phyloP scores from a whole-genome alignment of 768 basidiomycete species.

The Cyclocybe aegerita region DNA sequence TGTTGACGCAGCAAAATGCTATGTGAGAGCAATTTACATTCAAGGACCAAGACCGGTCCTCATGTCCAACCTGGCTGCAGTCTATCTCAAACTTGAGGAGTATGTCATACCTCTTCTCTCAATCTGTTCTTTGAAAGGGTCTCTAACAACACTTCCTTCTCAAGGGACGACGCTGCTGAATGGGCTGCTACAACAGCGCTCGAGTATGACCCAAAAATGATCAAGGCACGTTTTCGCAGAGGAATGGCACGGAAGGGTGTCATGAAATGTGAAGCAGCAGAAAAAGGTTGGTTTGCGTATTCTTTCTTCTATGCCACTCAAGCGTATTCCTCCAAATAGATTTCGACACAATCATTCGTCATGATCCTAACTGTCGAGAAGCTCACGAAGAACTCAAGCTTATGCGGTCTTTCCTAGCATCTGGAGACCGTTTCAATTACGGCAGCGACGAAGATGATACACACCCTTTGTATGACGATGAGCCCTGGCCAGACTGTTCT shows the following conservation, averaged over 20 bases:
- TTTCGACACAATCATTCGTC: slow-evolving; percentile 22
- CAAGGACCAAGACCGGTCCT: slow-evolving; percentile 30
- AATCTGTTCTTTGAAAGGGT: background rate
- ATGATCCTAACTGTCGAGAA: slow-evolving; percentile 22
- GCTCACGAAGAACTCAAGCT: slow-evolving; percentile 13
- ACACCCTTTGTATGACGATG: slow-evolving; percentile 25
- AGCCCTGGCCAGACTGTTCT: slow-evolving; percentile 26
- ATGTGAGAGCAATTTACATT: slow-evolving; percentile 24
- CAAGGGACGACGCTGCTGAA: slow-evolving; percentile 33
- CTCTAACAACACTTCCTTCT: background rate
- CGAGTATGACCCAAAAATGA: slow-evolving; percentile 28
- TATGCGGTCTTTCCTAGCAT: slow-evolving; percentile 9
- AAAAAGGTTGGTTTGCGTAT: slow-evolving; percentile 20
- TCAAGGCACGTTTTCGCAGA: slow-evolving; percentile 39
- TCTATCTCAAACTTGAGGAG: slow-evolving; percentile 33
- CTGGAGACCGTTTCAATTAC: slow-evolving; percentile 7
- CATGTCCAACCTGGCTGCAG: slow-evolving; percentile 35
- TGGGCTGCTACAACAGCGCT: slow-evolving; percentile 33
- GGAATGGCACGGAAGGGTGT: slow-evolving; percentile 34
- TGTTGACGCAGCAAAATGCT: slow-evolving; percentile 24
- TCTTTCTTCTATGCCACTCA: background rate
- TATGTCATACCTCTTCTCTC: slow-evolving; percentile 7
- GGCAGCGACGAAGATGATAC: slow-evolving; percentile 6
- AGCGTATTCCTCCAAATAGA: slow-evolving; percentile 13
- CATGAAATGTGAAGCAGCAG: slow-evolving; percentile 22